Base-by-base conservation (phyloP, 176 grass and related monocot species). In the Oryza officinalis region DNA sequence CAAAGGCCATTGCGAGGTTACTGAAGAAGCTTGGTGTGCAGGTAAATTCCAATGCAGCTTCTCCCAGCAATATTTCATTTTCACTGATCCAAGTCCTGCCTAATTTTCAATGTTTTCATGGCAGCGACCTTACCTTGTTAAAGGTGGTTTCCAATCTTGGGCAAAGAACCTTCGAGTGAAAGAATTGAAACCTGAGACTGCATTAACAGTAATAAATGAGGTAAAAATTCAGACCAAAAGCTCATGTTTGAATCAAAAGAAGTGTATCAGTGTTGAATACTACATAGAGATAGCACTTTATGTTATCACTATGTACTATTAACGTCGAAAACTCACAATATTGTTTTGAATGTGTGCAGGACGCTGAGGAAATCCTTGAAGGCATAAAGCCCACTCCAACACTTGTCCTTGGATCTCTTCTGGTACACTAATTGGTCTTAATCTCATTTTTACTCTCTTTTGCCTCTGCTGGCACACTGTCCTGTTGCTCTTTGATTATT, bases 121-220 rank as follows among this genome's bases (percentile, higher is more conserved):
- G 79, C 87, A 97, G 91, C 91, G 86, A 77, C 83, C 96, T 75
- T 99, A 99, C 84, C 80, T 96, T 46, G 83, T 99, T 80, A 89
- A 99, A 91, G 96, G 96, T 79, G 96, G 96, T 65, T 99, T 94
- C 83, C 86, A 96, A 89, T 92, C 93, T 83, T 99, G 93, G 96
- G 81, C 82, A 20, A 94, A 87, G 84, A 93, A 80, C 67, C 86
- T 96, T 71, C 96, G 86, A 20, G 84, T 96, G 66, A 99, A 99
- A 89, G 93, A 96, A 65, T 87, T 92, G 77, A 95, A 99, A 87
- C 91, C 89, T 57, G 89, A 94, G 77, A 99, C 96, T 4, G 33
- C 91, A 83, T 96, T 99, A 85, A 92, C 89, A 22, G 75, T 93
- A 72, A 64, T 99, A 84, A 99, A 95, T 89, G 93, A 99, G 96